Base-by-base conservation (phyloP, 2,329 filamentous ascomycete species). In the Cryoendolithus antarcticus region DNA sequence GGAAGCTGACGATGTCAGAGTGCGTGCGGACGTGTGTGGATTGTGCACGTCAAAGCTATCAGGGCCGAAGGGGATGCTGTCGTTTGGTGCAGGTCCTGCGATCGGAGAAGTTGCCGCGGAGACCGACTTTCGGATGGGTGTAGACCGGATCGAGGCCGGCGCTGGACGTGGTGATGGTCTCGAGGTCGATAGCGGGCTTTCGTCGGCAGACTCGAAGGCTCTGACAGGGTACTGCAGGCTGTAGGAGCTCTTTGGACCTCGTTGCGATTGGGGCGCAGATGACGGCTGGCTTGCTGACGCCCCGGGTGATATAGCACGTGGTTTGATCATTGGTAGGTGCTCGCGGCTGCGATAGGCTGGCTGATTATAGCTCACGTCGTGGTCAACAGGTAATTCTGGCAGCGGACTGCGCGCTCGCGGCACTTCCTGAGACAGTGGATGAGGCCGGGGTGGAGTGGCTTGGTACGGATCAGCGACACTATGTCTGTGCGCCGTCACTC, bases 41-140 rank as follows among this genome's bases (percentile, higher is more conserved):
- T 88, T 88, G 47, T 85, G 68, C 1, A 74, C 69, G 50, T 86
- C 77, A 53, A 85, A 88, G 28, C 76, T 80, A 54, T 88, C 83
- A 0, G 83, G 83, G 0, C 77, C 75, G 50, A 85, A 89, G 0
- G 82, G 82, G 3, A 82, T 61, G 10, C 70, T 72, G 4, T 29
- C 32, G n/a, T 32, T 33, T 11, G 28, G 32, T 27, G 24, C 24
- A 27, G 24, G 7, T 27, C 24, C 24, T 27, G 24, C 24, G 24
- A 27, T 27, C 7, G 24, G 24, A 4, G 24, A 27, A 27, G 24
- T 27, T 27, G 24, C 24, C 24, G 24, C 80, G 50, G 81, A 86
- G 27, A 86, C 74, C 1, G 82, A 86, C 57, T 88, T 88, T 38
- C 82, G 75, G 6, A 63, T 63, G 6, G 66, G 63, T 28, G 71